Evolutionary conservation across 495 filamentous ascomycete genomes (phyloP), one percentile per base, ranked within the genome.

Genomic region (Penicillium cosmopolitanum): DNA sequence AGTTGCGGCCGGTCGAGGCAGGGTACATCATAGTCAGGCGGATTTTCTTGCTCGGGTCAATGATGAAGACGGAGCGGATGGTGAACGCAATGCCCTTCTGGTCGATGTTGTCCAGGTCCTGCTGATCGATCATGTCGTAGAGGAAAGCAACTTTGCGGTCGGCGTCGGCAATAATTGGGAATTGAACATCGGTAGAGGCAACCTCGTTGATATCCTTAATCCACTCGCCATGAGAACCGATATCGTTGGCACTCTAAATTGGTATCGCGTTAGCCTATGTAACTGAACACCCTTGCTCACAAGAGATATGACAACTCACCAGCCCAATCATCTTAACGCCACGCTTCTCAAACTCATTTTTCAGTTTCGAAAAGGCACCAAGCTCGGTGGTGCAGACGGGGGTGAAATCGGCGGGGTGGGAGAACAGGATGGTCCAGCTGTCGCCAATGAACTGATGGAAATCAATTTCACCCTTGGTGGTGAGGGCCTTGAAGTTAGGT

Each of bases 141-240:
- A 84, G 76, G 73, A 87, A 91, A 66, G 95, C 92, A 47, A 98
- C 85, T 82, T 97, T 90, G 66, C 96, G 85, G 73, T 95, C 85
- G 81, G 97, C 96, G 81, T 98, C 96, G 67, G 91, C 93, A 70
- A 98, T 95, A 78, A 98, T 97, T 71, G 96, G 95, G 84, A 98
- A 98, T 34, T 74, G 80, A 72, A 98, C 84, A 56, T 87, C 85
- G 73, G 85, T 88, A 67, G 88, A 89, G 48, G 87, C 86, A 65
- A 98, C 87, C 80, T 98, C 95, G 70, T 96, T 85, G 68, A 98
- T 97, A 74, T 98, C 96, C 82, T 91, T 89, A 82, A 96, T 93
- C 93, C 94, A 97, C 34, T 76, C 76, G 58, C 73, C 74, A 68
- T 87, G 85, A 61, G 78, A 85, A 19, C 82, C 80, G 62, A 85